Percentiles rank a stretch among this genome's conserved stretches.
These are phyloP conservation scores for Hericium rajendrae DNA, from an alignment of 768 basidiomycete species.

Conservation along the genomic window DNA sequence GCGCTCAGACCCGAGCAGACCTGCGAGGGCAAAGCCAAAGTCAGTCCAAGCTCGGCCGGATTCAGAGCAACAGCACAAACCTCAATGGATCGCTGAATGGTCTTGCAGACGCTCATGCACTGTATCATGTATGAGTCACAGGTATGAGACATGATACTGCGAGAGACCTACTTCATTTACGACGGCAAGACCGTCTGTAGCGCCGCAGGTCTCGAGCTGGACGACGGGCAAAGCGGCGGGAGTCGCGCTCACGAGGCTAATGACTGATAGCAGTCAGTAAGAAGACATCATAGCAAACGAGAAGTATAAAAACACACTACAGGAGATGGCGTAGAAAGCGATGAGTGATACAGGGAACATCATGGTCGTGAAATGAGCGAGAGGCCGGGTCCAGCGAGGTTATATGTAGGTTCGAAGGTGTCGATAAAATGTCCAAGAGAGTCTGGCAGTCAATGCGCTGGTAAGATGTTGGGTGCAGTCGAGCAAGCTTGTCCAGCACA, in stretches of 20 bases:
- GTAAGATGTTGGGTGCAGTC: too few species aligned
- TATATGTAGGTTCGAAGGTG: too few species aligned
- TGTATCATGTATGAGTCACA: neutral
- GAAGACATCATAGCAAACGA: too few species aligned
- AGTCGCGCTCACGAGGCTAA: neutral
- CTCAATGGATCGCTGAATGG: neutral
- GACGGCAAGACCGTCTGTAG: neutral
- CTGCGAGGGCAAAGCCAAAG: neutral
- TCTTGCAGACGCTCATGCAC: neutral
- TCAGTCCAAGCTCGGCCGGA: neutral
- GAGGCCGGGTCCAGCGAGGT: too few species aligned
- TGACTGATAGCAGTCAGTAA: neutral
- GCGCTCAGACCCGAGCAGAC: neutral
- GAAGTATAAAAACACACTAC: too few species aligned
- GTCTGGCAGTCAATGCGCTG: too few species aligned
- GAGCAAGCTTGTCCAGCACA: too few species aligned
- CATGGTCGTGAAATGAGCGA: too few species aligned
- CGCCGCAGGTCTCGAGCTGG: neutral
- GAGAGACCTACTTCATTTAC: neutral
- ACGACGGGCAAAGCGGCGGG: neutral
- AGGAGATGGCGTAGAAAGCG: too few species aligned
- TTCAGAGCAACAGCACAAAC: neutral
- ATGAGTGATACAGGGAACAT: too few species aligned
- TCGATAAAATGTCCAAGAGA: too few species aligned
- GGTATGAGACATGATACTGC: neutral